phyloP scores from a whole-genome alignment of 352 stramenopile species.

The Saprolegnia parasitica region DNA sequence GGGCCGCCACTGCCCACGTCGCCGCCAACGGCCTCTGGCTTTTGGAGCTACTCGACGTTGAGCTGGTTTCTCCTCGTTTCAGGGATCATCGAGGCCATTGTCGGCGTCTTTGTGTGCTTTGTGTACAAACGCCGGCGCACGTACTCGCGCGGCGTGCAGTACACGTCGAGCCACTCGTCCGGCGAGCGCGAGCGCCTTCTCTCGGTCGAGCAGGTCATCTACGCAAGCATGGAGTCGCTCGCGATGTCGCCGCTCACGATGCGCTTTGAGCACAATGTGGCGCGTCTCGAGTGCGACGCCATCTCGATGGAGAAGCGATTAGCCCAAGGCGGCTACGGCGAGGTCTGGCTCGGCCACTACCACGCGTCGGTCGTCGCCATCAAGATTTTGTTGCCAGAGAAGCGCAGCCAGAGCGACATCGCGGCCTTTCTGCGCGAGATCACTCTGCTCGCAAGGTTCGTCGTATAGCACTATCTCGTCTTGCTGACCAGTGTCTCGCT shows the following conservation, averaged over 20 bases:
- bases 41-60: constrained; percentile 20
- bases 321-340: constrained; percentile 42
- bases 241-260: background rate
- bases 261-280: background rate
- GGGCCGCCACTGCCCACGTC: background rate
- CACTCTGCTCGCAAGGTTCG: constrained; percentile 39
- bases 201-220: constrained; percentile 20
- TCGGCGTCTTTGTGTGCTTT: constrained; percentile 15
- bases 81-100: constrained; percentile 14
- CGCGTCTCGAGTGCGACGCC: constrained; percentile 12
- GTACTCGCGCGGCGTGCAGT: background rate
- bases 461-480: background rate
- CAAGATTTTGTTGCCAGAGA: constrained; percentile 48
- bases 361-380: constrained; percentile 39
- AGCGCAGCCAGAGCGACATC: constrained; percentile 37
- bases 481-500: background rate
- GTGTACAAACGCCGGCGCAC: background rate
- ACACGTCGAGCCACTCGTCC: constrained; percentile 3
- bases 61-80: constrained; percentile 13
- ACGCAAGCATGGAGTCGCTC: constrained; percentile 10
- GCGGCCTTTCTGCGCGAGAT: constrained; percentile 44
- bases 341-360: constrained; percentile 49
- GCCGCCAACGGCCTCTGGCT: background rate
- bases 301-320: constrained; percentile 16
- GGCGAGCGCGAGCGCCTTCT: constrained; percentile 24